A percentile compares a stretch with the other conserved stretches of the same genome.
Conservation (phyloP, 2,329 filamentous ascomycete species). For the Aspergillus aculeatus region DNA sequence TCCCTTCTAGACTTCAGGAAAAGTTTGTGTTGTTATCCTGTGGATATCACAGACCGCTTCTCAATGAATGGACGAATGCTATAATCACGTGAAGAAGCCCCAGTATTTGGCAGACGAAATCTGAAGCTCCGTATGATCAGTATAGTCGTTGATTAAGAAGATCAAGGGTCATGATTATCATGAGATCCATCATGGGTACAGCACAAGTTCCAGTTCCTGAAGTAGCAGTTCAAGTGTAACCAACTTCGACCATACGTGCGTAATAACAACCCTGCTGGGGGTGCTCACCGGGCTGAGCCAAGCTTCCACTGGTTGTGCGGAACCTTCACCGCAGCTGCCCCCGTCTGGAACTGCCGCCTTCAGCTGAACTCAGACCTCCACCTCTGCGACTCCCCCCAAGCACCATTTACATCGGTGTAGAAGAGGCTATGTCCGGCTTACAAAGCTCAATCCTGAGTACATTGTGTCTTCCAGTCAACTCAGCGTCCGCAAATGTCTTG, state of each 20-base stretch:
- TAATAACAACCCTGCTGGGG: too few species aligned
- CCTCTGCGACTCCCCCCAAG: background rate
- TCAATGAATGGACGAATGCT: conserved; percentile 4
- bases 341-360: background rate
- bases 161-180: background rate
- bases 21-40: conserved; percentile 9
- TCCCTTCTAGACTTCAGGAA: background rate
- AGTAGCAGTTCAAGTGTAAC: background rate
- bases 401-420: conserved; percentile 3
- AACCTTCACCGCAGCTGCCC: conserved; percentile 8
- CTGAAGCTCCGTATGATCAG: background rate
- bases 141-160: too few species aligned
- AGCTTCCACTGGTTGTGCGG: conserved; percentile 6
- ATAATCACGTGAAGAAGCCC: background rate
- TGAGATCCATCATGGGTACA: background rate
- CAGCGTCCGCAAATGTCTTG: background rate
- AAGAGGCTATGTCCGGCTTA: background rate
- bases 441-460: background rate
- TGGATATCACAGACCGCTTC: conserved; percentile 9
- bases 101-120: background rate
- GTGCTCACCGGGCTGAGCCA: conserved; percentile 4
- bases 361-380: conserved; percentile 7
- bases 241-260: background rate
- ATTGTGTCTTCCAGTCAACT: background rate
- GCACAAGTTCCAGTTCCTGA: background rate